Conservation (phyloP, 2,329 filamentous ascomycete species). For the Cryphonectria naterciae region DNA sequence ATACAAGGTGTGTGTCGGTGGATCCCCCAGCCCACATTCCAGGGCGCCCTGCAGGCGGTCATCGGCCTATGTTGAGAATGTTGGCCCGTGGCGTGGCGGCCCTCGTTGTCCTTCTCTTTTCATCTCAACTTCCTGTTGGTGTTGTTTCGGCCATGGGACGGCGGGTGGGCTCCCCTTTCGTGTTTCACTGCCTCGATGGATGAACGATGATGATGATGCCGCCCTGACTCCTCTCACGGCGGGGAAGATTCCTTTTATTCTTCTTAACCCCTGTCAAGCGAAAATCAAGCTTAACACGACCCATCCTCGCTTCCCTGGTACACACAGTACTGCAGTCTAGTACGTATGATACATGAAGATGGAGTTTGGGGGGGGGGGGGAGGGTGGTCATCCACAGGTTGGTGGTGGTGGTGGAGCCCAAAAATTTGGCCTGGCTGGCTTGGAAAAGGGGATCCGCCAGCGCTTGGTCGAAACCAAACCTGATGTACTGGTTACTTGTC, state of each 20-base stretch:
- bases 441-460: neutral
- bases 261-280: neutral
- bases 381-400: neutral
- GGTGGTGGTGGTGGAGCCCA: neutral
- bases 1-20: neutral
- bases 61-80: neutral
- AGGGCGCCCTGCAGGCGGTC: neutral
- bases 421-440: too few relatives aligned
- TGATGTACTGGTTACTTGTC: neutral
- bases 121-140: neutral
- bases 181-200: constrained; percentile 2
- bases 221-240: neutral
- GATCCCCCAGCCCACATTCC: neutral
- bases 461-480: constrained; percentile 4
- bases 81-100: neutral
- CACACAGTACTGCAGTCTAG: neutral
- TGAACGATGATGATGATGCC: neutral
- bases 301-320: neutral
- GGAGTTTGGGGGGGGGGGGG: neutral
- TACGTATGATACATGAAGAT: neutral
- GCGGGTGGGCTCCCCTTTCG: neutral
- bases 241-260: neutral
- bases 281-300: constrained; percentile 4
- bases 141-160: constrained; percentile 1
- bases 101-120: neutral